Conservation (phyloP, 208 protist species). For the Trypanosoma lewisi region DNA sequence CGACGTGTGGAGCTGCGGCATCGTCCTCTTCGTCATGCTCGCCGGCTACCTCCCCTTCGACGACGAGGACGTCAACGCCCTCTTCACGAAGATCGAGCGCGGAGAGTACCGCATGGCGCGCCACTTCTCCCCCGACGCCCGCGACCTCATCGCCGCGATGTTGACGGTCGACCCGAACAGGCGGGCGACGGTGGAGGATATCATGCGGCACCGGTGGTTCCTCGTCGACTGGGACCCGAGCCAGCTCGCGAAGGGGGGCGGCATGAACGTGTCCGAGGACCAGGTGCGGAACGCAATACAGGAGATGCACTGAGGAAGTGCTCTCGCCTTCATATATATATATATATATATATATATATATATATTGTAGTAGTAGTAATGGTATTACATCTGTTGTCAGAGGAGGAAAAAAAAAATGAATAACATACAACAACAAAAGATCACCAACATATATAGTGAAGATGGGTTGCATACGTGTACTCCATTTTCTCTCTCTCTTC, state of each 20-base stretch:
- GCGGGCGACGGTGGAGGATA: conserved; percentile 80
- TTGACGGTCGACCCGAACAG: conserved; percentile 74
- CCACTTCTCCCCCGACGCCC: conserved; percentile 65
- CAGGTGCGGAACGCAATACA: conserved; percentile 15
- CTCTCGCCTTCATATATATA: neutral
- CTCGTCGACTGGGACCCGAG: conserved; percentile 54
- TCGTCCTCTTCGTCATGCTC: conserved; percentile 91
- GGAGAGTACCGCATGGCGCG: conserved; percentile 82
- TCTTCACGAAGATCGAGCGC: conserved; percentile 91
- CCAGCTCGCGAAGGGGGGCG: conserved; percentile 23
- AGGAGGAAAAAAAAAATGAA: neutral
- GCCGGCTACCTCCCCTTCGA: conserved; percentile 87
- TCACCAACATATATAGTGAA: no score
- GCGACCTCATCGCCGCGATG: conserved; percentile 77
- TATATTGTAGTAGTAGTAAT: neutral
- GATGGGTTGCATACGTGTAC: no score
- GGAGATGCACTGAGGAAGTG: conserved; percentile 7
- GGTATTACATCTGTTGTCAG: no score
- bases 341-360: neutral
- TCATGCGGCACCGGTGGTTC: conserved; percentile 91
- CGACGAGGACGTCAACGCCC: conserved; percentile 80
- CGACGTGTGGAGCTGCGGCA: conserved; percentile 94
- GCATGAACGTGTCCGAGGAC: conserved; percentile 4
- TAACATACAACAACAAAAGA: neutral
- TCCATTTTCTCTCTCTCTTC: no score